Percentiles rank a stretch among this genome's conserved stretches.
These are phyloP conservation scores for Hypericum perforatum DNA, from an alignment of 345 rosid species.

Conservation along the genomic window DNA sequence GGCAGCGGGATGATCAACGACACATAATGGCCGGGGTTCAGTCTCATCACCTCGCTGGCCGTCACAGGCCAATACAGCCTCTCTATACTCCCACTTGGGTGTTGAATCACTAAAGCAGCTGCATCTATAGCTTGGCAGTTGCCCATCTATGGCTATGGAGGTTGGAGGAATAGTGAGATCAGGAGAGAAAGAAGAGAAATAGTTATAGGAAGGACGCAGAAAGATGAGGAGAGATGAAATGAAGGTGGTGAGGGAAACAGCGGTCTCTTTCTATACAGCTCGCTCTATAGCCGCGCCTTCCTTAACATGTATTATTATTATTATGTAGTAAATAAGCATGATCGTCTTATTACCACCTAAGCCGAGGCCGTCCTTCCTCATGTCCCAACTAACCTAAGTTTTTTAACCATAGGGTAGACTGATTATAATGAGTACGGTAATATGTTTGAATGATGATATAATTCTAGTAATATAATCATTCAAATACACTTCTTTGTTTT, in stretches of 20 bases:
- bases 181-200: neutral
- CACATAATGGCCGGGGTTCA: constrained; percentile 88
- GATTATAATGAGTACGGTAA: too few species aligned
- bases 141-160: constrained; percentile 50
- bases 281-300: constrained; percentile 18
- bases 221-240: constrained; percentile 6
- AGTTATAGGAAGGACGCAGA: constrained; percentile 8
- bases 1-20: constrained; percentile 84
- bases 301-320: constrained; percentile 4
- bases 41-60: constrained; percentile 70
- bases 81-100: constrained; percentile 73
- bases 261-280: constrained; percentile 65
- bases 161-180: neutral
- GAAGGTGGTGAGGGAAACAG: constrained; percentile 21
- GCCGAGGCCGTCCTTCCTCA: constrained; percentile 16
- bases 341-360: constrained; percentile 7
- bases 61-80: constrained; percentile 60
- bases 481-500: too few species aligned
- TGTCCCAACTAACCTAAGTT: constrained; percentile 18
- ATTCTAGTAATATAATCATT: too few species aligned
- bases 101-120: constrained; percentile 85
- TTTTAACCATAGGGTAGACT: too few species aligned
- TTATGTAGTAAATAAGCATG: neutral
- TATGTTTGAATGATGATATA: too few species aligned
- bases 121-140: constrained; percentile 97